Evolutionary conservation across 371 early-diverging fungal species (phyloP).

Genomic region (Mortierella sp.): DNA sequence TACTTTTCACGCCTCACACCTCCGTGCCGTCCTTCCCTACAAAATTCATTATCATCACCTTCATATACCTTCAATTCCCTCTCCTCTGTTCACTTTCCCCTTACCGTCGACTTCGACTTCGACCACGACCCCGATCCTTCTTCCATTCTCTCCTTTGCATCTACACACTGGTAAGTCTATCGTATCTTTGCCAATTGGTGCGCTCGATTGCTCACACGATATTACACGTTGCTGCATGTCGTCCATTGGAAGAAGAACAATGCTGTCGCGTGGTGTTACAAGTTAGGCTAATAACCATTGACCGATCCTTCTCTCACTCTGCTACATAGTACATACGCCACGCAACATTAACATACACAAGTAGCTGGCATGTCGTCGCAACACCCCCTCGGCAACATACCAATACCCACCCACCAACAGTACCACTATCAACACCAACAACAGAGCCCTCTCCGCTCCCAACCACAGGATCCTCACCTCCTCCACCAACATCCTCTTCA

Average conservation of each 20-base stretch:
- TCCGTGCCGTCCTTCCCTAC: too few relatives aligned
- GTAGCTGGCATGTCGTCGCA: neutral
- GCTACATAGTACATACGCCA: neutral
- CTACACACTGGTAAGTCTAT: neutral
- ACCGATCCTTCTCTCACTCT: neutral
- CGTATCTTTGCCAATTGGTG: neutral
- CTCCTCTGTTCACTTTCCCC: neutral
- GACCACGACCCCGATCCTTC: neutral
- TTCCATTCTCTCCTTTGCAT: neutral
- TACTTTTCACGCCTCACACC: neutral
- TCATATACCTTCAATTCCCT: neutral
- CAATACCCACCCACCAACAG: conserved; percentile 3
- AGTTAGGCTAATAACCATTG: neutral
- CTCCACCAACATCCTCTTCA: neutral
- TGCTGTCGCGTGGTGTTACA: neutral
- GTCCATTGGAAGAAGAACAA: neutral
- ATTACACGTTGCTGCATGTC: neutral
- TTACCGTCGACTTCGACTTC: neutral
- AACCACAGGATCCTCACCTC: neutral
- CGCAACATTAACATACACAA: neutral
- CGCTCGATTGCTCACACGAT: neutral
- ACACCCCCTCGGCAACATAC: neutral
- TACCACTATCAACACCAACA: conserved; percentile 16
- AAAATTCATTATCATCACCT: neutral
- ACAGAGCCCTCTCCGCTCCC: neutral